Conservation (phyloP, 2,329 filamentous ascomycete species). For the Trichoderma sp. region DNA sequence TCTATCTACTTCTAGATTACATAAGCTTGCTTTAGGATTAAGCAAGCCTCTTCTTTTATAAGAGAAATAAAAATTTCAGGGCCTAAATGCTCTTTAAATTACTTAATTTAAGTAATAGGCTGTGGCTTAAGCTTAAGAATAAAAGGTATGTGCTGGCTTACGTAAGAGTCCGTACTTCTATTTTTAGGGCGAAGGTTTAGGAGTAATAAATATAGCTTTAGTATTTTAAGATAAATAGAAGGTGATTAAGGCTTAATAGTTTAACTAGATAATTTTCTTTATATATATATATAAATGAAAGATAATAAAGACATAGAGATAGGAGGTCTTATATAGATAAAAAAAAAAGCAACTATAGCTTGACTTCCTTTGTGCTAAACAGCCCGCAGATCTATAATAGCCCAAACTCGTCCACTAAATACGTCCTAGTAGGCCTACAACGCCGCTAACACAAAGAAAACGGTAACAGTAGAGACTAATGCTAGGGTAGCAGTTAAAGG, state of each 20-base stretch:
- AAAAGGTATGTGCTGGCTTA: background rate
- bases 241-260: background rate
- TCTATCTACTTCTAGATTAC: background rate
- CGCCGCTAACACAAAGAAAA: slow-evolving; percentile 4
- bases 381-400: background rate
- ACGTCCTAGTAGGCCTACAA: background rate
- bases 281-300: no score
- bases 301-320: background rate
- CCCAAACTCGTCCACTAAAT: background rate
- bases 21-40: background rate
- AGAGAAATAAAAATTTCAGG: background rate
- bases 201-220: background rate
- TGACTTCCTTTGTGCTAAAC: background rate
- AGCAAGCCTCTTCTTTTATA: background rate
- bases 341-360: background rate
- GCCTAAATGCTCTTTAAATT: background rate
- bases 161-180: background rate
- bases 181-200: background rate
- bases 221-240: background rate
- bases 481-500: background rate
- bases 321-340: no score
- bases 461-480: background rate
- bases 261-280: no score
- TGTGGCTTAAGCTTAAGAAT: background rate
- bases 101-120: background rate